Conservation (phyloP, 345 rosid species). For the Gossypium stocksii region DNA sequence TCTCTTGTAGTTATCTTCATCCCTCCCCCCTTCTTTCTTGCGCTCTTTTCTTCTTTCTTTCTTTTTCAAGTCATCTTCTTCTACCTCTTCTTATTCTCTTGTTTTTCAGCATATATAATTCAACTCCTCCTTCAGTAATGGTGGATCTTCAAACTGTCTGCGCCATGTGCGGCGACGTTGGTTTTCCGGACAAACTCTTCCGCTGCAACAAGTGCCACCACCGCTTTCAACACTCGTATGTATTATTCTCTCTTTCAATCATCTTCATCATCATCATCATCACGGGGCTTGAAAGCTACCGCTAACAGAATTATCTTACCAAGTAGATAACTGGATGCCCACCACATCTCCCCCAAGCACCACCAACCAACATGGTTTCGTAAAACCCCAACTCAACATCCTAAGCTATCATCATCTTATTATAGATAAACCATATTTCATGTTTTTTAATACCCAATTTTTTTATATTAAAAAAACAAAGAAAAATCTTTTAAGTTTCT, state of each 20-base stretch:
- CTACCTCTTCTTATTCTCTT: background rate
- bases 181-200: slow-evolving; percentile 92
- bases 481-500: background rate
- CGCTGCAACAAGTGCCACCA: slow-evolving; percentile 80
- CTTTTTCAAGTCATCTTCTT: background rate
- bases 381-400: slow-evolving; percentile 8
- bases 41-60: background rate
- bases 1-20: slow-evolving; percentile 20
- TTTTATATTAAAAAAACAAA: no score
- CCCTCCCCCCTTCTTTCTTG: background rate
- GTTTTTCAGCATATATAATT: slow-evolving; percentile 1
- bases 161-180: slow-evolving; percentile 99
- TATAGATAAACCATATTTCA: background rate
- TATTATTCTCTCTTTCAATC: background rate
- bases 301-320: slow-evolving; percentile 25
- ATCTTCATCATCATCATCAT: slow-evolving; percentile 7
- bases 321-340: slow-evolving; percentile 13
- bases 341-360: slow-evolving; percentile 25
- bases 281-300: slow-evolving; percentile 23
- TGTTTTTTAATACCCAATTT: background rate
- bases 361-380: slow-evolving; percentile 21
- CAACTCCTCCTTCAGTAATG: slow-evolving; percentile 32
- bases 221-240: slow-evolving; percentile 95
- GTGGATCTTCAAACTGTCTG: slow-evolving; percentile 81
- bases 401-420: slow-evolving; percentile 1